Evolutionary conservation across 768 basidiomycete genomes (phyloP).

Genomic region (Lactarius sp.): DNA sequence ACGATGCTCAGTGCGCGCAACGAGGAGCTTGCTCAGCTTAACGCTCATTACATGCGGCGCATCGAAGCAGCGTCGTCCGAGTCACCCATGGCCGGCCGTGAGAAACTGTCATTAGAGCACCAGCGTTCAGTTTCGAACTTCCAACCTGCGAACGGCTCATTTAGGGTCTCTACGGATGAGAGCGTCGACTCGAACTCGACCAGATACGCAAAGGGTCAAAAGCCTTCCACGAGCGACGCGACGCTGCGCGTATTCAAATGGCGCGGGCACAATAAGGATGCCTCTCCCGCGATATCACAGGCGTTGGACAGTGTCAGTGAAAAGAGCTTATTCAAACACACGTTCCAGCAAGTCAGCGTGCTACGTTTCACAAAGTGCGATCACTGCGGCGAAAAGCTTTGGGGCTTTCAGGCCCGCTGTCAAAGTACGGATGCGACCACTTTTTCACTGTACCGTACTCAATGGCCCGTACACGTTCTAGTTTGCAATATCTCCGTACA

Average conservation of each 20-base stretch:
- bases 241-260: constrained; percentile 43
- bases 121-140: background rate
- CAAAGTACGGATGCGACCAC: constrained; percentile 51
- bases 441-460: background rate
- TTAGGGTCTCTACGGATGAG: constrained; percentile 42
- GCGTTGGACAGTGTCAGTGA: constrained; percentile 27
- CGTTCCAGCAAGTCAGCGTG: constrained; percentile 85
- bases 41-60: constrained; percentile 74
- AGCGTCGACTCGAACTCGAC: constrained; percentile 38
- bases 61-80: constrained; percentile 45
- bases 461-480: background rate
- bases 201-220: constrained; percentile 38
- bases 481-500: constrained; percentile 25
- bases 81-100: background rate
- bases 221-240: constrained; percentile 38
- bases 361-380: constrained; percentile 90
- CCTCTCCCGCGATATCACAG: constrained; percentile 38
- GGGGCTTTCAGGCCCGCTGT: constrained; percentile 94
- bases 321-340: constrained; percentile 51
- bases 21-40: constrained; percentile 87
- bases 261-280: constrained; percentile 66
- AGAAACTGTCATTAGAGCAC: constrained; percentile 18
- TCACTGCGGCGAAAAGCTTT: constrained; percentile 96
- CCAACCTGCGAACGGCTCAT: constrained; percentile 14
- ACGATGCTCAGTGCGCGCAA: constrained; percentile 87